Conservation (phyloP, 257 asterid species). For the Gentiana dahurica region DNA sequence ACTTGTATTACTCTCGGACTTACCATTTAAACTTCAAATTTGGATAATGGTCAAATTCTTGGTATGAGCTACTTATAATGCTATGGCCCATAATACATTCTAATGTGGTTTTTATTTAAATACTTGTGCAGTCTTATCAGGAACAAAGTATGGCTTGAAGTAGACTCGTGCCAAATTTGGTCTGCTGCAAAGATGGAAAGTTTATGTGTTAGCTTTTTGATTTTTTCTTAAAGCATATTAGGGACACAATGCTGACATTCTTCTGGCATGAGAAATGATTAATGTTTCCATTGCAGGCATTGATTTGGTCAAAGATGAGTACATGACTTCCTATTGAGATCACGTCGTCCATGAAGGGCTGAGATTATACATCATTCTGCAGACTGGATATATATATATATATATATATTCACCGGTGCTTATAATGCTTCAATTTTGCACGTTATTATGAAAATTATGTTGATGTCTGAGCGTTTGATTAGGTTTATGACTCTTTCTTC, state of each 20-base stretch:
- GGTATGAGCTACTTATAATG: too few species aligned
- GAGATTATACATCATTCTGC: slow-evolving; percentile 64
- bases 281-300: slow-evolving; percentile 31
- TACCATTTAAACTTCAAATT: too few species aligned
- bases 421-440: too few species aligned
- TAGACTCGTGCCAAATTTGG: slow-evolving; percentile 97
- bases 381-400: slow-evolving; percentile 46
- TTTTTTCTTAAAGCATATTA: too few species aligned
- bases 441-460: too few species aligned
- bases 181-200: slow-evolving; percentile 96
- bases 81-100: not conserved
- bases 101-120: slow-evolving; percentile 3
- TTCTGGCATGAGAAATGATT: not conserved
- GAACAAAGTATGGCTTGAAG: slow-evolving; percentile 86
- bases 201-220: not conserved
- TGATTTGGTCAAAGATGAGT: slow-evolving; percentile 97
- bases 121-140: slow-evolving; percentile 67
- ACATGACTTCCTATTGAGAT: slow-evolving; percentile 88
- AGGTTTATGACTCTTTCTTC: slow-evolving; percentile 3
- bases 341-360: slow-evolving; percentile 71
- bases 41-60: too few species aligned
- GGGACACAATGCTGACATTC: not conserved
- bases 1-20: too few species aligned
- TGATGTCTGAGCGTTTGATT: too few species aligned
- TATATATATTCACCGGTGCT: slow-evolving; percentile 51